Base-by-base conservation (phyloP, 495 filamentous ascomycete genomes). In the Penicillium taxi region DNA sequence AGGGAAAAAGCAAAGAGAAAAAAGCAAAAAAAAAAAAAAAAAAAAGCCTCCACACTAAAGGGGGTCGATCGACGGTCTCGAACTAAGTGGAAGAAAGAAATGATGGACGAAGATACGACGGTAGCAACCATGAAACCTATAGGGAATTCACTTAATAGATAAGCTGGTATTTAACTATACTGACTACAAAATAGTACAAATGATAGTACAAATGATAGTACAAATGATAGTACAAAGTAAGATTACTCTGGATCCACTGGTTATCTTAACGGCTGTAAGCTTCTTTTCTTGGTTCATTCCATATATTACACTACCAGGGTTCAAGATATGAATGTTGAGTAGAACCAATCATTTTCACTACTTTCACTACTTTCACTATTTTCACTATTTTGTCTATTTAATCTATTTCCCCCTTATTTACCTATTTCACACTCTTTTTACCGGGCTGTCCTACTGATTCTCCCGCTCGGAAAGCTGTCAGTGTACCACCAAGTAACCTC, bases 401-500 rank as follows among this genome's bases (percentile, higher is more conserved):
- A n/a, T n/a, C n/a, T n/a, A n/a, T n/a, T n/a, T n/a, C n/a, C n/a
- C n/a, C n/a, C n/a, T n/a, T n/a, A n/a, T n/a, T n/a, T n/a, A n/a
- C n/a, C n/a, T n/a, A n/a, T n/a, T n/a, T n/a, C n/a, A n/a, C n/a
- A n/a, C n/a, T n/a, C n/a, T n/a, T n/a, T n/a, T n/a, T n/a, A n/a
- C n/a, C n/a, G n/a, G n/a, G n/a, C n/a, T n/a, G n/a, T n/a, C n/a
- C n/a, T n/a, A n/a, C n/a, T n/a, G n/a, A n/a, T 6, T 50, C 47
- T 6, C 55, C 54, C 1, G 45, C n/a, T 5, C 46, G 45, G 20
- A 42, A 55, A 6, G 39, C 35, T 0, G 64, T 68, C 44, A 62
- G 11, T 4, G 59, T 48, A 0, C 56, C 64, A n/a, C 64, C 64
- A 2, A 68, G 39, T 8, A 48, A 7, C 9, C 64, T 55, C 32